Conservation (phyloP, 257 asterid genomes). For the Solanum appendiculatum region DNA sequence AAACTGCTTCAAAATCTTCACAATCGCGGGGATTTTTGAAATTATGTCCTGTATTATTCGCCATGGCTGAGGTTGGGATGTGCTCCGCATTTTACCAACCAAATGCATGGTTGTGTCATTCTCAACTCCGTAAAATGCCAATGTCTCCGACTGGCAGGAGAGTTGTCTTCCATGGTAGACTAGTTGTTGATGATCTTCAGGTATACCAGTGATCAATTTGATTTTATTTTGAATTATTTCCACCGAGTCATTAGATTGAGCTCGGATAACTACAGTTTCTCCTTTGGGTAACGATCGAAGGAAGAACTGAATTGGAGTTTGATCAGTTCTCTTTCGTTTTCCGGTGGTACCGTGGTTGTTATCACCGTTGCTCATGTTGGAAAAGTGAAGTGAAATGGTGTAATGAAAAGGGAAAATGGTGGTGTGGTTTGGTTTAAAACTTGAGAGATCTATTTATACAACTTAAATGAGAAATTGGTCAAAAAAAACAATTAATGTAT, state of each 20-base stretch:
- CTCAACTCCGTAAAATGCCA: too few relatives aligned
- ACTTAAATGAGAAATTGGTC: too few relatives aligned
- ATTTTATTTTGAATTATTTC: constrained; percentile 40
- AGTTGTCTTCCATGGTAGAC: constrained; percentile 68
- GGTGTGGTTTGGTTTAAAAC: too few relatives aligned
- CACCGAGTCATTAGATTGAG: constrained; percentile 41
- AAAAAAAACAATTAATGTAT: too few relatives aligned
- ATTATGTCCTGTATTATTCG: constrained; percentile 42
- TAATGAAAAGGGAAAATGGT: too few relatives aligned
- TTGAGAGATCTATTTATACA: too few relatives aligned
- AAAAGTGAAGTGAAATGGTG: too few relatives aligned
- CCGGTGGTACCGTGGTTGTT: too few relatives aligned
- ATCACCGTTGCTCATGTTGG: too few relatives aligned
- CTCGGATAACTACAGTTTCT: constrained; percentile 12
- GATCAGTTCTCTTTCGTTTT: background rate
- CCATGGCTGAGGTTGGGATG: constrained; percentile 66
- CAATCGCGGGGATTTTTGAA: constrained; percentile 19
- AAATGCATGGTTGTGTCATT: constrained; percentile 37
- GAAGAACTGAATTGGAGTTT: background rate
- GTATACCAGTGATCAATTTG: constrained; percentile 37
- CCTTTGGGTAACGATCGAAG: background rate
- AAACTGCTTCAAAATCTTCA: background rate
- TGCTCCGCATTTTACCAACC: constrained; percentile 58
- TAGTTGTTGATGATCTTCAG: constrained; percentile 45
- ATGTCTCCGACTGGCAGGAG: constrained; percentile 16